These are phyloP conservation scores for Saccharomycopsis sp. DNA, from an alignment of 805 yeast genomes.

Conservation along the genomic window DNA sequence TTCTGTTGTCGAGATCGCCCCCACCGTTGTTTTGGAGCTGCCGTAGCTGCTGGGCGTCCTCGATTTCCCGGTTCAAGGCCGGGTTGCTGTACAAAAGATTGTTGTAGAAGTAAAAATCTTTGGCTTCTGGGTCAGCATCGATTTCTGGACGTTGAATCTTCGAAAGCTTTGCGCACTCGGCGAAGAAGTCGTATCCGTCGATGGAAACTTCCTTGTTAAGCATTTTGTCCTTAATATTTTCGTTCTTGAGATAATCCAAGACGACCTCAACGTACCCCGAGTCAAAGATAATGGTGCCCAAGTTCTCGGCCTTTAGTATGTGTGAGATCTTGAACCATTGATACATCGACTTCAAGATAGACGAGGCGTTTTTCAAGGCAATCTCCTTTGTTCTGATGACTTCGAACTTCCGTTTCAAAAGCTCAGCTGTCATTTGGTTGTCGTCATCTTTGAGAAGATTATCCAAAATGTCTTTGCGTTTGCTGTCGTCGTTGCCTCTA, in stretches of 20 bases:
- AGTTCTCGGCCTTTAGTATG: conserved; percentile 68
- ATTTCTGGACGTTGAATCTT: neutral
- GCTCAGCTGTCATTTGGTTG: conserved; percentile 1
- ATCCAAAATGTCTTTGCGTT: conserved; percentile 16
- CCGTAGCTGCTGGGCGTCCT: conserved; percentile 7
- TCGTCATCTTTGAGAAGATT: conserved; percentile 22
- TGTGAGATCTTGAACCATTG: conserved; percentile 80
- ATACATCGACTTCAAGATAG: conserved; percentile 44
- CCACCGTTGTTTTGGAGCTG: conserved; percentile 6
- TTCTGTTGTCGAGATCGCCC: neutral
- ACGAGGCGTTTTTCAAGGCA: conserved; percentile 51
- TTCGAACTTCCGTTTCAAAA: conserved; percentile 38
- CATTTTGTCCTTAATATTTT: conserved; percentile 28
- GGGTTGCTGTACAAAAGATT: conserved; percentile 17
- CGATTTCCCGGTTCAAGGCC: conserved; percentile 6
- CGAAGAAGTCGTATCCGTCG: conserved; percentile 25
- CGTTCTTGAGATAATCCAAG: conserved; percentile 22
- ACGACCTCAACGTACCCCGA: conserved; percentile 40
- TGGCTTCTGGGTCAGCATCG: neutral
- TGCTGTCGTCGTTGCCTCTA: conserved; percentile 10
- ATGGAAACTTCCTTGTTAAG: conserved; percentile 25
- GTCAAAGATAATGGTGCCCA: conserved; percentile 68
- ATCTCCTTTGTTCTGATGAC: conserved; percentile 55
- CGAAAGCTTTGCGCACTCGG: neutral
- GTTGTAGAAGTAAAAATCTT: conserved; percentile 17